Base-by-base conservation (phyloP, 2,329 filamentous ascomycete genomes). In the Cercospora citrullina region DNA sequence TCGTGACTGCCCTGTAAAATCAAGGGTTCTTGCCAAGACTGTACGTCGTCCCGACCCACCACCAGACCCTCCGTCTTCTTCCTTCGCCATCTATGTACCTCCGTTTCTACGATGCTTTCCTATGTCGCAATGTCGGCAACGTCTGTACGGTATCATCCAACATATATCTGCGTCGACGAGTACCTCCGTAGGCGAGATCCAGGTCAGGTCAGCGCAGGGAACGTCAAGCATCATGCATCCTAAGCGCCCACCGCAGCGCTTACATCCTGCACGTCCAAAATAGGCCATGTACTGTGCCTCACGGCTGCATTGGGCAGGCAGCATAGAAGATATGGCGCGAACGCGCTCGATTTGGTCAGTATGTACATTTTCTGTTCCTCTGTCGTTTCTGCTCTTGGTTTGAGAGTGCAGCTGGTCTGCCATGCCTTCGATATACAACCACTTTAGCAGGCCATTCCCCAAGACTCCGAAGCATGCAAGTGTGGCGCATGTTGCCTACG, bases 221-320 rank as follows among this genome's bases (percentile, higher is more conserved):
- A 14, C 16, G 33, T 36, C 53, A 28, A 57, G 53, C 53, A 57
- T 57, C 26, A 28, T 57, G 53, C 59, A 18, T 45, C 31, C 45
- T 64, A 64, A 57, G 62, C 62, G 62, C 62, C 62, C 51, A 12
- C 26, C 62, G 53, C 51, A 64, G 62, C 62, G 62, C 62, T 30
- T 58, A 30, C 33, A 59, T 28, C 51, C 62, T 64, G 51, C 30
- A 30, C 26, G 23, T n/a, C 53, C 31, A 28, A 51, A 58, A 39
- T 39, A 30, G 31, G 39, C 48, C 65, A 53, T 67, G 65, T 53
- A 55, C 65, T 67, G 65, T 67, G 65, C 65, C 65, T 63, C 65
- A 60, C n/a, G 39, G 55, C 61, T 63, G 60, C 65, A 67, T 64
- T 51, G 39, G 65, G 65, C 53, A 66, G 36, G 39, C 36, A 55